Evolutionary conservation across 2,329 filamentous ascomycete species (phyloP).

Genomic region (Onygenales sp.): DNA sequence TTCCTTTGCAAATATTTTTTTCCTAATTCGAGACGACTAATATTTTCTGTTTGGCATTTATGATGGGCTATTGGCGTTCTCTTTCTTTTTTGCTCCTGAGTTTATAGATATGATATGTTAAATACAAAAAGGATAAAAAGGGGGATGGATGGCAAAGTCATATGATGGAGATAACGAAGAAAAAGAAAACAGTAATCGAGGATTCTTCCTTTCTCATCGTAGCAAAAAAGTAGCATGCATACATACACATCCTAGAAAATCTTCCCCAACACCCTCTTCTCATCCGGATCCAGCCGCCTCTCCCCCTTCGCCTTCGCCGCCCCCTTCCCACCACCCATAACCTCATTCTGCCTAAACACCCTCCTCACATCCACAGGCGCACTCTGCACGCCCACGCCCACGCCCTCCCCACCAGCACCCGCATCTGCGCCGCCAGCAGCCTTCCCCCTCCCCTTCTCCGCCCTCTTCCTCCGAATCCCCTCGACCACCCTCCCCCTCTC

Average conservation of each 20-base stretch:
- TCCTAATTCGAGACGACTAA: not conserved
- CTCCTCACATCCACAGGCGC: conserved; percentile 13
- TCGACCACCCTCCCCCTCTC: conserved; percentile 31
- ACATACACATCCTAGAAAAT: conserved; percentile 26
- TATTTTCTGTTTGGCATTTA: not conserved
- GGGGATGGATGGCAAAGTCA: not conserved
- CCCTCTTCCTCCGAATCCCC: conserved; percentile 36
- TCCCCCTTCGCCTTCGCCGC: conserved; percentile 13
- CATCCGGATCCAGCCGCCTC: conserved; percentile 23
- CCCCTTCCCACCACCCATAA: conserved; percentile 13
- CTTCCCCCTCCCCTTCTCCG: conserved; percentile 27
- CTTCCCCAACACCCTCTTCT: conserved; percentile 36
- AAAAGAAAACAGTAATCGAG: not conserved
- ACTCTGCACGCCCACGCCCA: conserved; percentile 14
- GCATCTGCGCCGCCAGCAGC: conserved; percentile 8
- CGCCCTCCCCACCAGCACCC: conserved; percentile 7
- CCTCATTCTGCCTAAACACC: conserved; percentile 36
- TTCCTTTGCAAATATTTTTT: not conserved
- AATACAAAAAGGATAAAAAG: not conserved
- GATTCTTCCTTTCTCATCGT: not conserved
- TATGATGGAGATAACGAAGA: not conserved
- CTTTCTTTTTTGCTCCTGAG: too few relatives aligned
- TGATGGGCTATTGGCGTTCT: not conserved
- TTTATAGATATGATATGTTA: not conserved
- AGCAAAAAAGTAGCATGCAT: not conserved